Evolutionary conservation across 805 yeast genomes (phyloP), one percentile per base, ranked within the genome.

Genomic region (Metschnikowia shivogae): DNA sequence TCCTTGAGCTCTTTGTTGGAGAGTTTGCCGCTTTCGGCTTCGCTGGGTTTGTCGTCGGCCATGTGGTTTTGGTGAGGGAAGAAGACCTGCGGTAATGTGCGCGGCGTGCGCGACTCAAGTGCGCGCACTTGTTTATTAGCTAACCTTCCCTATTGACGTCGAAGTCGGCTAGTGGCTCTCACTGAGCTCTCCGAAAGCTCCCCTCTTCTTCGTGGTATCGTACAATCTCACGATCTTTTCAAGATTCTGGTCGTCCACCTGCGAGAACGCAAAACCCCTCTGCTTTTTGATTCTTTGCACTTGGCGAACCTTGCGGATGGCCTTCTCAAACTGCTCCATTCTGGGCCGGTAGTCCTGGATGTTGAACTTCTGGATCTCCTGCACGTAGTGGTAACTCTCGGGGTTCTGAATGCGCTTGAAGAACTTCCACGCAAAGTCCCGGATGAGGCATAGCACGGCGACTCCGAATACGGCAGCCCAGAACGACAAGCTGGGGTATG

Each of bases 281-380:
- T 93, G 99, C 60, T 93, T 93, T 63, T 95, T 86, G 87, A 93
- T 92, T 65, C 99, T 79, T 65, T 92, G 96, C 32, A 93, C 98
- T 66, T 95, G 99, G 66, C 99, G 84, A 20, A 93, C 98, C 61
- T 89, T 93, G 60, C 98, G 78, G 45, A 93, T 93, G 5, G 98
- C 97, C 63, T 86, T 89, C 65, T 93, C 99, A 75, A 93, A 93
- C 52, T 90, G 95, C 55, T 89, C 96, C 78, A 90, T 81, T 56
- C 97, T 81, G n/a, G 99, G 99, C 53, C 96, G 78, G 64, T 86
- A 86, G 62, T 92, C 97, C 49, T 86, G 92, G 49, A 89, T 86
- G 58, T 92, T 90, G 66, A 83, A 89, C 68, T 93, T 93, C 66
- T 93, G 99, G 62, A 93, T 87, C 64, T 89, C 97, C 67, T 93